Evolutionary conservation across 2,329 filamentous ascomycete species (phyloP).

Genomic region (Zasmidium cellare): DNA sequence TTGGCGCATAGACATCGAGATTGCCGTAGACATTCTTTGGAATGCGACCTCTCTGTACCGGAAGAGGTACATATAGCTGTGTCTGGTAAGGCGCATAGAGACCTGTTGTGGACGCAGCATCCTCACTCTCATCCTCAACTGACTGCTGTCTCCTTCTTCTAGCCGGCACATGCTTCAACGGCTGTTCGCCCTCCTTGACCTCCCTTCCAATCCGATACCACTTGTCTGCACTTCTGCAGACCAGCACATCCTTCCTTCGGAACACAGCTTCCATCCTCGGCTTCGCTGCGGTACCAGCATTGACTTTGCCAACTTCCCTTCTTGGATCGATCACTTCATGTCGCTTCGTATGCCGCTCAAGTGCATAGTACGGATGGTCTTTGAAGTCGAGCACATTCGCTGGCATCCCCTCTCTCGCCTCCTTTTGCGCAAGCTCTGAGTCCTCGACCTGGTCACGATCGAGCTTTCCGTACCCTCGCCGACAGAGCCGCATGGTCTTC

Average conservation of each 20-base stretch:
- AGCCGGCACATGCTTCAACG: slow-evolving; percentile 66
- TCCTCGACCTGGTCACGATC: slow-evolving; percentile 85
- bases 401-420: slow-evolving; percentile 66
- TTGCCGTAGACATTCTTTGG: slow-evolving; percentile 64
- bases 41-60: slow-evolving; percentile 71
- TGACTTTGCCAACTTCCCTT: slow-evolving; percentile 74
- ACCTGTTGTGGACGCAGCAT: slow-evolving; percentile 52
- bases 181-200: slow-evolving; percentile 75
- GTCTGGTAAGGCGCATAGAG: slow-evolving; percentile 65
- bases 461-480: slow-evolving; percentile 24
- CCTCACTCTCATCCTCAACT: slow-evolving; percentile 33
- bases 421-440: slow-evolving; percentile 68
- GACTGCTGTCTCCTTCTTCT: slow-evolving; percentile 21
- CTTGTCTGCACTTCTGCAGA: slow-evolving; percentile 75
- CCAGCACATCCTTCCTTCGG: slow-evolving; percentile 75
- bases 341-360: slow-evolving; percentile 79
- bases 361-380: slow-evolving; percentile 55
- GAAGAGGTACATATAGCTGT: slow-evolving; percentile 71
- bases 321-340: slow-evolving; percentile 80
- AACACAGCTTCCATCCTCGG: slow-evolving; percentile 73
- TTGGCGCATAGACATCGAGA: slow-evolving; percentile 63
- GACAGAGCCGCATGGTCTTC: slow-evolving; percentile 49
- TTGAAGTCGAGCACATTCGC: slow-evolving; percentile 43
- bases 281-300: slow-evolving; percentile 60
- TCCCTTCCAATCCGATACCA: slow-evolving; percentile 89